Conservation (phyloP, 352 stramenopile species). For the Phytophthora palmivora region DNA sequence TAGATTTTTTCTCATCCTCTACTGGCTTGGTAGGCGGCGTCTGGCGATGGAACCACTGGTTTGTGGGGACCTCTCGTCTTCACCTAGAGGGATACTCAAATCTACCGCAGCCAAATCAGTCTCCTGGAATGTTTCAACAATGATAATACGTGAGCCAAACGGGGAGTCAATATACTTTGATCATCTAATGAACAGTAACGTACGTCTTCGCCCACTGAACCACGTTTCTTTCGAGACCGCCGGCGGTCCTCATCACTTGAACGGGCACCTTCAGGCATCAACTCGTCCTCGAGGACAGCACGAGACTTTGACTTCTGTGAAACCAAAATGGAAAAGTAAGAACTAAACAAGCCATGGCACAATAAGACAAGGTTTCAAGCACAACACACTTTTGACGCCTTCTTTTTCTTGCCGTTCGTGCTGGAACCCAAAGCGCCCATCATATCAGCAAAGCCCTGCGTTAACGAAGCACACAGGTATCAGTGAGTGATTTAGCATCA, state of each 20-base stretch:
- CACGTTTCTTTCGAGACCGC: constrained; percentile 58
- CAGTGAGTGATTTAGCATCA: constrained; percentile 2
- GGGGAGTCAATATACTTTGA: not conserved
- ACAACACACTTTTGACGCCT: constrained; percentile 57
- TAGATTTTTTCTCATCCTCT: constrained; percentile 73
- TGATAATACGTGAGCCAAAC: not conserved
- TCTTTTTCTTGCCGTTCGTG: constrained; percentile 77
- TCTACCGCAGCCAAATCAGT: constrained; percentile 79
- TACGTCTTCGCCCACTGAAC: constrained; percentile 46
- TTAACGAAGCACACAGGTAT: constrained; percentile 8
- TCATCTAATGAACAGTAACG: constrained; percentile 10
- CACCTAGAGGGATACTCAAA: constrained; percentile 74
- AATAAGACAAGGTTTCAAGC: not conserved
- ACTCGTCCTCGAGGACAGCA: constrained; percentile 70
- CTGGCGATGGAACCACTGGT: constrained; percentile 82
- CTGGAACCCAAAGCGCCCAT: constrained; percentile 76
- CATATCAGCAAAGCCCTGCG: constrained; percentile 76
- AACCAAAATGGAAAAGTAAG: too few species aligned
- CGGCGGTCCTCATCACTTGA: constrained; percentile 77
- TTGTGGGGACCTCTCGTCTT: constrained; percentile 81
- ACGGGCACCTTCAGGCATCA: constrained; percentile 79
- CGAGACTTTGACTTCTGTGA: constrained; percentile 54
- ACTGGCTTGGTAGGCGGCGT: constrained; percentile 34
- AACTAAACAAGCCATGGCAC: too few species aligned
- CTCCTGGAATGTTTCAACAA: constrained; percentile 41